Evolutionary conservation across 2,329 filamentous ascomycete species (phyloP).

Genomic region (Pyrenophora tritici-repentis): DNA sequence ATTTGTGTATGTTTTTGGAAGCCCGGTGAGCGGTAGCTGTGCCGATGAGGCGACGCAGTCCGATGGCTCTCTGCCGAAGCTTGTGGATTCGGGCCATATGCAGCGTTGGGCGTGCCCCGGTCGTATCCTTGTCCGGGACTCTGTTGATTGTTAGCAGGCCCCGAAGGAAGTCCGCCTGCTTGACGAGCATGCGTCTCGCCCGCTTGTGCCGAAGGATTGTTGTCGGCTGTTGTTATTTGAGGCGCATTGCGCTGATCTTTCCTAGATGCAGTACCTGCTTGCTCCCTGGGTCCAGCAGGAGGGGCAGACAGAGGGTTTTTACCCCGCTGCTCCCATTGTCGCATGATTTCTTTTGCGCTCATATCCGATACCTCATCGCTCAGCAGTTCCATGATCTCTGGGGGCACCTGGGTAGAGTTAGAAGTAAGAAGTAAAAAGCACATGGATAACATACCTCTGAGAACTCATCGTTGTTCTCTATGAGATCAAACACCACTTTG

Average conservation of each 20-base stretch:
- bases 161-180: slow-evolving; percentile 20
- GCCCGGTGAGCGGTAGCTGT: slow-evolving; percentile 46
- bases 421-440: background rate
- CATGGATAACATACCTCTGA: slow-evolving; percentile 75
- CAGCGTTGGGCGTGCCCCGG: slow-evolving; percentile 40
- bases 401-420: slow-evolving; percentile 72
- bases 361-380: slow-evolving; percentile 86
- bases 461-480: slow-evolving; percentile 93
- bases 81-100: slow-evolving; percentile 41
- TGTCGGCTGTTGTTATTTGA: slow-evolving; percentile 75
- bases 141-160: slow-evolving; percentile 28
- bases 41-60: slow-evolving; percentile 45
- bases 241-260: slow-evolving; percentile 55
- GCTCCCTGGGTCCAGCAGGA: slow-evolving; percentile 48
- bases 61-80: slow-evolving; percentile 43
- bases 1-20: slow-evolving; percentile 45
- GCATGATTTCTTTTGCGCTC: slow-evolving; percentile 96
- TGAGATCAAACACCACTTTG: slow-evolving; percentile 87
- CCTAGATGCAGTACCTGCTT: slow-evolving; percentile 58
- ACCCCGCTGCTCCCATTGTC: slow-evolving; percentile 84
- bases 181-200: slow-evolving; percentile 84
- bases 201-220: slow-evolving; percentile 82
- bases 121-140: slow-evolving; percentile 39
- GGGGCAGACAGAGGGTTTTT: slow-evolving; percentile 63
- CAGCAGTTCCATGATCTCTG: slow-evolving; percentile 84